These are phyloP conservation scores for Geotrichum carabidarum DNA, from an alignment of 1,139 yeast genomes.

Conservation along the genomic window DNA sequence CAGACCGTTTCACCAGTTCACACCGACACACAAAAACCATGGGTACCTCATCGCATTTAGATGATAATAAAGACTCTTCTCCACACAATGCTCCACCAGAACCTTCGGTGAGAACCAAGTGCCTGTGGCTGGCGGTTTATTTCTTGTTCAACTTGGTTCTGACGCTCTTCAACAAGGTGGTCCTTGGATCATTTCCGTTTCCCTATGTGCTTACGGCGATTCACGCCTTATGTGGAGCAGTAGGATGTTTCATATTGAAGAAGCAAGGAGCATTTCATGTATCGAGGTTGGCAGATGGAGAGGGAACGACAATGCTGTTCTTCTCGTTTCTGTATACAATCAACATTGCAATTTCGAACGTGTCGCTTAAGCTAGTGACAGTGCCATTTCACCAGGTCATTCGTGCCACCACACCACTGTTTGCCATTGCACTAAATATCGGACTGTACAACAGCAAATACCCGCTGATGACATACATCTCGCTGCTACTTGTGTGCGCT, in stretches of 20 bases:
- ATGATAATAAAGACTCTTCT: background rate
- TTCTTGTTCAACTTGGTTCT: conserved; percentile 30
- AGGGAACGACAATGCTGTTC: conserved; percentile 25
- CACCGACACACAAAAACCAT: no score
- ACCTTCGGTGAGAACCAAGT: conserved; percentile 11
- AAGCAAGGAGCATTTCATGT: conserved; percentile 24
- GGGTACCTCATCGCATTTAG: no score
- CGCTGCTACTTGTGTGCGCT: conserved; percentile 24
- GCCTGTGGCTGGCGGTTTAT: conserved; percentile 28
- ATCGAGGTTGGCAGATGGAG: conserved; percentile 24
- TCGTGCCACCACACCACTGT: conserved; percentile 31
- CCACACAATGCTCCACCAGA: conserved; percentile 2
- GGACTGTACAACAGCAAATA: conserved; percentile 25
- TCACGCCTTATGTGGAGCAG: conserved; percentile 28
- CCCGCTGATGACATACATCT: conserved; percentile 27
- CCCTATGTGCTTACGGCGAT: conserved; percentile 30
- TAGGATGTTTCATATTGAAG: conserved; percentile 28
- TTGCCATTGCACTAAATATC: conserved; percentile 28
- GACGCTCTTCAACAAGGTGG: conserved; percentile 30
- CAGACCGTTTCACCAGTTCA: no score
- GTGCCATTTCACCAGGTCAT: conserved; percentile 31
- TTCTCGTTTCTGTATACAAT: conserved; percentile 31
- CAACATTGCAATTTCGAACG: conserved; percentile 31
- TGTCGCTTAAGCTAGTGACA: conserved; percentile 30
- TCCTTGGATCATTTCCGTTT: conserved; percentile 30